phyloP scores from a whole-genome alignment of 1,139 yeast genomes.

The Wickerhamiella pararugosa region DNA sequence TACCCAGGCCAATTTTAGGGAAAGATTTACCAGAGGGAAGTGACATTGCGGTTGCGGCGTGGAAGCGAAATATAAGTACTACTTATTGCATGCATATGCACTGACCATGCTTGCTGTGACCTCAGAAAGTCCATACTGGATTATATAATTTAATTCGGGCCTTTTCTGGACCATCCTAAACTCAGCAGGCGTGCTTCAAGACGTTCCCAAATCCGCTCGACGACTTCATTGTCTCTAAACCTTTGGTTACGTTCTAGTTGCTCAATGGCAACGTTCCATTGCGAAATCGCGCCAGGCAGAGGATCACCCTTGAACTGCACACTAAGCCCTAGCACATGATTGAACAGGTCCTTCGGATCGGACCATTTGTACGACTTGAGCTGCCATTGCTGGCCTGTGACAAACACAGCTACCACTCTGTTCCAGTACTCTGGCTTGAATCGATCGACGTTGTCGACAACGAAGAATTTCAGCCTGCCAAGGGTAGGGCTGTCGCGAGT shows the following conservation, averaged over 20 bases:
- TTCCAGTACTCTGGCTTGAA: constrained; percentile 95
- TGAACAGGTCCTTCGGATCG: constrained; percentile 68
- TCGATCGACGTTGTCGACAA: constrained; percentile 77
- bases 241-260: constrained; percentile 69
- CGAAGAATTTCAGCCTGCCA: constrained; percentile 46
- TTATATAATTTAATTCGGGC: neutral
- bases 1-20: constrained; percentile 47
- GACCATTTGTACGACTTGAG: constrained; percentile 74
- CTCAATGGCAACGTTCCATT: constrained; percentile 79
- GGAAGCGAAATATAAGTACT: too few relatives aligned
- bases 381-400: constrained; percentile 98
- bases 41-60: too few relatives aligned
- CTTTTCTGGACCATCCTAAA: constrained; percentile 22
- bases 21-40: constrained; percentile 15
- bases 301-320: constrained; percentile 66
- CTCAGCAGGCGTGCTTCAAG: constrained; percentile 27
- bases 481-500: constrained; percentile 29
- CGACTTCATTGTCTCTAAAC: constrained; percentile 78
- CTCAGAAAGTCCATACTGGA: neutral
- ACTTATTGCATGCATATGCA: too few relatives aligned
- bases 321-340: constrained; percentile 70
- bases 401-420: constrained; percentile 85
- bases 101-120: too few relatives aligned
- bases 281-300: constrained; percentile 56
- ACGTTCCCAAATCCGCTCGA: constrained; percentile 65